phyloP scores from a whole-genome alignment of 805 yeast species.

The Ascoidea tarda region DNA sequence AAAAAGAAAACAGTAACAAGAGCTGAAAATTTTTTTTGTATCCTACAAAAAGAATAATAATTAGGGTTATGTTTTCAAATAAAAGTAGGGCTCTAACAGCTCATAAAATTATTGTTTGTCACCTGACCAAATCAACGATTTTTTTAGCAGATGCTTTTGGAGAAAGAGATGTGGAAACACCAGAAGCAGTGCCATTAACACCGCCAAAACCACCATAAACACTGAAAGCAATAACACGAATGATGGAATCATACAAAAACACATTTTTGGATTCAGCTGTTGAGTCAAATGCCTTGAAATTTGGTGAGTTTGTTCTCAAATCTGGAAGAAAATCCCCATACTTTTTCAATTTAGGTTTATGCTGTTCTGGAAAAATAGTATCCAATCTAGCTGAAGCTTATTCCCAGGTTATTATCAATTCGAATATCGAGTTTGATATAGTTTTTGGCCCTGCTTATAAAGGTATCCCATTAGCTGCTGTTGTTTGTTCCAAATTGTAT shows the following conservation, averaged over 20 bases:
- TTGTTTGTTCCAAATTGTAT: conserved; percentile 82
- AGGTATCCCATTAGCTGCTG: conserved; percentile 91
- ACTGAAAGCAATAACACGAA: background rate
- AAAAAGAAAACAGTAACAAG: too few relatives aligned
- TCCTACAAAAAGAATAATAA: background rate
- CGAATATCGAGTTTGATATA: conserved; percentile 77
- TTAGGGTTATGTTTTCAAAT: too few relatives aligned
- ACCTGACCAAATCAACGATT: background rate
- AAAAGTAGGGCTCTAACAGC: background rate
- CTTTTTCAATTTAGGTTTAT: conserved; percentile 87
- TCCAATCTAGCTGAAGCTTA: conserved; percentile 78
- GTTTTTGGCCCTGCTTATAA: conserved; percentile 97
- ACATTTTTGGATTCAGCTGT: conserved; percentile 72
- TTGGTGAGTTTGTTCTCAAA: conserved; percentile 81
- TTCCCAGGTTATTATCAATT: conserved; percentile 73
- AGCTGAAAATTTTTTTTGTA: background rate
- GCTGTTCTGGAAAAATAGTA: conserved; percentile 66
- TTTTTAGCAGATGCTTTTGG: background rate
- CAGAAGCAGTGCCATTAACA: background rate
- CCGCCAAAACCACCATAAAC: background rate
- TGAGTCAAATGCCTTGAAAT: conserved; percentile 68
- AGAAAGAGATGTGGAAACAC: background rate
- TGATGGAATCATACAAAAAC: conserved; percentile 36
- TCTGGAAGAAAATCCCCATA: conserved; percentile 93
- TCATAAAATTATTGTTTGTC: background rate